Percentiles rank a stretch among this genome's conserved stretches.
phyloP scores from a whole-genome alignment of 768 basidiomycete species.

The Serendipita sp. region DNA sequence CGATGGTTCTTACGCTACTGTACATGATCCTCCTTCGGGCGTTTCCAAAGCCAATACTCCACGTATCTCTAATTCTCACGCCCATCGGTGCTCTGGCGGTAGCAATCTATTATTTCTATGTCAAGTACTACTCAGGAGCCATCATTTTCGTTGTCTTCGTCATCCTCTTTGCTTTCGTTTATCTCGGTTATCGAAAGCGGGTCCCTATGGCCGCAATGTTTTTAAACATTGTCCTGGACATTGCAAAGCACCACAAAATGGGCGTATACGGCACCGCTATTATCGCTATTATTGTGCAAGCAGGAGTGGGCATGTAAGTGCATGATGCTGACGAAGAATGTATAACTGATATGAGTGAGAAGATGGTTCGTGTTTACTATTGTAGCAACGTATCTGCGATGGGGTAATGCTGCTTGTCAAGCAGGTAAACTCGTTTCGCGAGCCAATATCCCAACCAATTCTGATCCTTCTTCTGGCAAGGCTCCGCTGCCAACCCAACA shows the following conservation, averaged over 20 bases:
- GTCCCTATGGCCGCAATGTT: constrained; percentile 68
- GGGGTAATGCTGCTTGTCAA: constrained; percentile 4
- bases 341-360: background rate
- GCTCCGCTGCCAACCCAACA: constrained; percentile 18
- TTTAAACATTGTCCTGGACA: constrained; percentile 70
- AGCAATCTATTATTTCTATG: constrained; percentile 40
- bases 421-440: background rate
- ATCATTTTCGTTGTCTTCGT: constrained; percentile 76
- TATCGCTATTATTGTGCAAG: constrained; percentile 51
- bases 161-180: constrained; percentile 53
- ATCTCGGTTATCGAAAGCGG: constrained; percentile 53
- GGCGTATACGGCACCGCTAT: constrained; percentile 69
- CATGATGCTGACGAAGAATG: constrained; percentile 23
- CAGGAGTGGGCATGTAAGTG: constrained; percentile 37
- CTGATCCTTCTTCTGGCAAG: background rate
- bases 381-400: constrained; percentile 44
- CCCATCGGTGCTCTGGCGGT: constrained; percentile 23
- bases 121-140: constrained; percentile 33
- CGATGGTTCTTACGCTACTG: constrained; percentile 43
- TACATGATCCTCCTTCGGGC: constrained; percentile 57
- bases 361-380: constrained; percentile 59
- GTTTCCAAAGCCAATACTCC: constrained; percentile 65
- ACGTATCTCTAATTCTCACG: constrained; percentile 47
- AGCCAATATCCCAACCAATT: background rate
- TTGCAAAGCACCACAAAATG: constrained; percentile 58